These are phyloP conservation scores for Candida sanyiensis DNA, from an alignment of 805 yeast species.

Conservation along the genomic window DNA sequence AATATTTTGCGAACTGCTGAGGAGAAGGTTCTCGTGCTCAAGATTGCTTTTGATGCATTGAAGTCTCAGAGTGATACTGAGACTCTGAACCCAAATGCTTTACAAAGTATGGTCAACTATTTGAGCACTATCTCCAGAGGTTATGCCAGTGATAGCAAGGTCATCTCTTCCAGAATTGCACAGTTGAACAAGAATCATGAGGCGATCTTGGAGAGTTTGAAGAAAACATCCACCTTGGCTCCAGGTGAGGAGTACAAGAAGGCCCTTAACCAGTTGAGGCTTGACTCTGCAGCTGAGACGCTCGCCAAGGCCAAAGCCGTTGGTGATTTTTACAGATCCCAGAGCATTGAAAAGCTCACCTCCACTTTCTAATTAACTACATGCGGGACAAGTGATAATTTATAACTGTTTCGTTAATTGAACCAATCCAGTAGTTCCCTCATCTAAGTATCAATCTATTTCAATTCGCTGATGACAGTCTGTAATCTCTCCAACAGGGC, in stretches of 20 bases:
- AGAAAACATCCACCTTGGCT: conserved; percentile 1
- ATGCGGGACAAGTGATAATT: too few species aligned
- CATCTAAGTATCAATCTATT: too few species aligned
- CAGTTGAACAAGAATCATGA: conserved; percentile 19
- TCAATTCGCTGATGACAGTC: conserved; percentile 26
- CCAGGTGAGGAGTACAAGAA: conserved; percentile 10
- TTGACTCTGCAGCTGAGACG: conserved; percentile 13
- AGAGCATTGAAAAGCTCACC: conserved; percentile 12
- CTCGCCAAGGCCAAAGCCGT: conserved; percentile 8
- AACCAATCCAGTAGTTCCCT: too few species aligned
- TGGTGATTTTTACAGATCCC: conserved; percentile 6
- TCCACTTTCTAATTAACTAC: conserved; percentile 8
- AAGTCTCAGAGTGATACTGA: conserved; percentile 9
- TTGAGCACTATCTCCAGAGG: conserved; percentile 15
- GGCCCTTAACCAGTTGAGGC: conserved; percentile 14
- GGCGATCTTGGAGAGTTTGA: conserved; percentile 14
- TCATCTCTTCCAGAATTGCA: conserved; percentile 17
- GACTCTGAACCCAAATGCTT: conserved; percentile 10
- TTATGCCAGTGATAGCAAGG: conserved; percentile 18
- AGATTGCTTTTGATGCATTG: conserved; percentile 12
- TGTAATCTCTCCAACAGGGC: conserved; percentile 46
- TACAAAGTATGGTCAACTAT: conserved; percentile 16
- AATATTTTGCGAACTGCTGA: conserved; percentile 17
- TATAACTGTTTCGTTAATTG: too few species aligned
- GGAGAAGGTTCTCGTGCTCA: conserved; percentile 16